These are phyloP conservation scores for Exobasidium cylindrosporum DNA, from an alignment of 1,284 basidiomycete species.

Conservation along the genomic window DNA sequence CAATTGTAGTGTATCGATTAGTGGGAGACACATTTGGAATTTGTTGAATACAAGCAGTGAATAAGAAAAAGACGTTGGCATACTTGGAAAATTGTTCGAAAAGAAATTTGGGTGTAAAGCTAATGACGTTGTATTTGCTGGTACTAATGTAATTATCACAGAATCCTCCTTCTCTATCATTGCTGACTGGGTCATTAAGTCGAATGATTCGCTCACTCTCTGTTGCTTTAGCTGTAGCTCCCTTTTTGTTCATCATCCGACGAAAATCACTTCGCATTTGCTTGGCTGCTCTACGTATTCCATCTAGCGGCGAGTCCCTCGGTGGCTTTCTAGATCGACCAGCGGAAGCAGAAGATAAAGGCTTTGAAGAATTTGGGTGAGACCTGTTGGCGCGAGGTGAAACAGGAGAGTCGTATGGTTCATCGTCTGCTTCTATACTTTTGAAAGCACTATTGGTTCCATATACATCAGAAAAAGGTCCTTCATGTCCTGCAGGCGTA, in stretches of 20 bases:
- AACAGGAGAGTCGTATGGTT: constrained; percentile 13
- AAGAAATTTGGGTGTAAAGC: constrained; percentile 91
- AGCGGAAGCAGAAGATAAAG: constrained; percentile 8
- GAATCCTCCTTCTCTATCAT: constrained; percentile 40
- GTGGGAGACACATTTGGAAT: constrained; percentile 97
- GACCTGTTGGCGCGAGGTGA: neutral
- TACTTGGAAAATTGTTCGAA: constrained; percentile 98
- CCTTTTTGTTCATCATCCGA: constrained; percentile 31
- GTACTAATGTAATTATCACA: constrained; percentile 80
- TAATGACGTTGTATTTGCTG: constrained; percentile 86
- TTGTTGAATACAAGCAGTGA: constrained; percentile 96
- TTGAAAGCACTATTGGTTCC: constrained; percentile 32
- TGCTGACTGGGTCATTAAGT: constrained; percentile 48
- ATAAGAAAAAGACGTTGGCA: constrained; percentile 97
- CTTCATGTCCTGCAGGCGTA: constrained; percentile 31
- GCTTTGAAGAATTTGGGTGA: neutral
- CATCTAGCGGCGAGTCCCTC: constrained; percentile 28
- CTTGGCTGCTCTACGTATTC: constrained; percentile 30
- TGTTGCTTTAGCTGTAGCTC: constrained; percentile 24
- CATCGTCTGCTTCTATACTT: constrained; percentile 52
- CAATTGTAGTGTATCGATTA: constrained; percentile 91
- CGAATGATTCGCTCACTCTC: constrained; percentile 42
- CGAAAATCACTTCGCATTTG: constrained; percentile 32
- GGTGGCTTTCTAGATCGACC: constrained; percentile 27
- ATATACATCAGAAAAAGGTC: constrained; percentile 41